Base-by-base conservation (phyloP, 1,139 yeast genomes). In the Blastobotrys apis region DNA sequence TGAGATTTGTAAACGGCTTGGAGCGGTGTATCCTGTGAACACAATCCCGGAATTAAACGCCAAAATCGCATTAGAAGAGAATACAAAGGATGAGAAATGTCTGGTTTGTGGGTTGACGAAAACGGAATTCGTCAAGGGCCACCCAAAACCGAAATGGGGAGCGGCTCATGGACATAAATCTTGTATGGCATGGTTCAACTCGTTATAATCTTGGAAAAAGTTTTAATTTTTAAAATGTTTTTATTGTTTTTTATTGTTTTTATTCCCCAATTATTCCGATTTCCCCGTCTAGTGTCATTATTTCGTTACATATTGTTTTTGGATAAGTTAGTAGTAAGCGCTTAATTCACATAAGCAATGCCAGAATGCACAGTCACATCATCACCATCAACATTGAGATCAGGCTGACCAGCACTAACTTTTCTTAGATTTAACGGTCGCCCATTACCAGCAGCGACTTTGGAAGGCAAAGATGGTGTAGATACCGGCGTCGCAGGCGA, bases 171-270 rank as follows among this genome's bases (percentile, higher is more conserved):
- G 45, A 3, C 45, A 42, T 33, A 37, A 37, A 12, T 15, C 41
- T 3, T 42, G 45, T 33, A n/a, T 32, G 10, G 36, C 38, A 12
- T 45, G 40, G 34, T 45, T 31, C 30, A 33, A 41, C n/a, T 22
- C 37, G 21, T 22, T 34, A 20, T n/a, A 34, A 13, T 19, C 15
- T n/a, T 13, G 5, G 16, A n/a, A 4, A 15, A 10, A 12, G 33
- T 4, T 31, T 8, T 6, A 6, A 13, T 26, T 4, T 36, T 16
- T 33, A 21, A 16, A 17, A 12, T 32, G 12, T 17, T 39, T 19
- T 20, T 8, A 34, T 27, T 17, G 16, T 41, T 35, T 41, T 34
- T 41, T 15, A 20, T 36, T 37, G 10, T n/a, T 25, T 36, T 36
- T 23, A 23, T 15, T n/a, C n/a, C n/a, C n/a, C n/a, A n/a, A n/a